Percentiles rank a stretch among this genome's conserved stretches.
Conservation (phyloP, 1,284 basidiomycete genomes). For the Spongiforma sp. region DNA sequence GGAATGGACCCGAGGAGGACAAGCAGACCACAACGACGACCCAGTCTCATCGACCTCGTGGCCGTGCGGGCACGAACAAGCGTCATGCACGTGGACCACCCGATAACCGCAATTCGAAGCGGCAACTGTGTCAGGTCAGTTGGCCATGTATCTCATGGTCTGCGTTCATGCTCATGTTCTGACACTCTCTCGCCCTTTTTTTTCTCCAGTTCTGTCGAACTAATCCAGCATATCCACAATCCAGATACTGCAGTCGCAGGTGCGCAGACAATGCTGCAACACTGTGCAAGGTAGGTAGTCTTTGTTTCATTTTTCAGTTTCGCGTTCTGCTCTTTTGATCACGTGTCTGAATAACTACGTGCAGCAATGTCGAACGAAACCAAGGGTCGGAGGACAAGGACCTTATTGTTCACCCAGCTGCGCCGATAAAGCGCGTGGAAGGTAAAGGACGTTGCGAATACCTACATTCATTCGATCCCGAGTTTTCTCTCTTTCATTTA, state of each 20-base stretch:
- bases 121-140: slow-evolving; percentile 32
- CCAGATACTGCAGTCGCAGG: slow-evolving; percentile 60
- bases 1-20: slow-evolving; percentile 10
- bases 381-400: slow-evolving; percentile 13
- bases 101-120: slow-evolving; percentile 6
- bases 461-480: background rate
- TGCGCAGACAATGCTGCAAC: slow-evolving; percentile 53
- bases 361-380: slow-evolving; percentile 25
- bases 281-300: slow-evolving; percentile 30
- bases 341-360: too few relatives aligned
- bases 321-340: background rate
- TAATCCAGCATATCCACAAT: slow-evolving; percentile 54
- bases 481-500: background rate
- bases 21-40: slow-evolving; percentile 4
- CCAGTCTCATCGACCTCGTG: slow-evolving; percentile 5
- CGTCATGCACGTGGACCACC: slow-evolving; percentile 16
- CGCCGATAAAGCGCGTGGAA: slow-evolving; percentile 23
- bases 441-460: slow-evolving; percentile 3
- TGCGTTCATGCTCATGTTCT: too few relatives aligned
- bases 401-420: slow-evolving; percentile 29
- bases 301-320: background rate
- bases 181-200: background rate
- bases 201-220: slow-evolving; percentile 57
- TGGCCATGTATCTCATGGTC: background rate
- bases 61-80: slow-evolving; percentile 5